These are phyloP conservation scores for Diaporthe sp. DNA, from an alignment of 2,329 filamentous ascomycete species.

Conservation along the genomic window DNA sequence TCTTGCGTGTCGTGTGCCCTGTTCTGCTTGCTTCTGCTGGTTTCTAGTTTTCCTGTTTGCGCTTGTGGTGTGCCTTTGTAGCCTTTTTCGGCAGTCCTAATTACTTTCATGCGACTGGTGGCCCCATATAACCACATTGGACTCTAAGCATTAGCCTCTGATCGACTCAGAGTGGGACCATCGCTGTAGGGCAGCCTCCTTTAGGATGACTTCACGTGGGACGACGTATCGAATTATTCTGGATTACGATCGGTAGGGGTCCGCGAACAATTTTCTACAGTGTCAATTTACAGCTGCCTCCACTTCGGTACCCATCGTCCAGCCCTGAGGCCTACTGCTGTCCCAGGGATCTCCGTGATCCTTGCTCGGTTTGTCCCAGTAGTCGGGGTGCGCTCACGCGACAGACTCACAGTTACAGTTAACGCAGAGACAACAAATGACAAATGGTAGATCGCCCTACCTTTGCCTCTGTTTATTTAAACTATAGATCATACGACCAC, in stretches of 20 bases:
- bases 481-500: not conserved
- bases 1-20: not conserved
- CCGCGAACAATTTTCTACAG: not conserved
- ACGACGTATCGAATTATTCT: not conserved
- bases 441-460: not conserved
- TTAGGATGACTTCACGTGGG: not conserved
- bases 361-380: not conserved
- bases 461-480: too few species aligned
- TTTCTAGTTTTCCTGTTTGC: not conserved
- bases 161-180: constrained; percentile 17
- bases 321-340: not conserved
- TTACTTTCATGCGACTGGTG: not conserved
- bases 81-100: not conserved
- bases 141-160: not conserved
- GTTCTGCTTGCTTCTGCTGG: not conserved
- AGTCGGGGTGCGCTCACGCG: too few species aligned
- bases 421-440: not conserved
- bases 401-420: not conserved
- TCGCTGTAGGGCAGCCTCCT: not conserved
- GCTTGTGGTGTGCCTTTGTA: not conserved
- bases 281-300: not conserved
- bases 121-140: not conserved
- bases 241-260: not conserved
- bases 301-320: not conserved
- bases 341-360: not conserved